Percentiles rank a stretch among this genome's conserved stretches.
These are phyloP conservation scores for Akanthomyces muscarius DNA, from an alignment of 2,329 filamentous ascomycete genomes.

Conservation along the genomic window DNA sequence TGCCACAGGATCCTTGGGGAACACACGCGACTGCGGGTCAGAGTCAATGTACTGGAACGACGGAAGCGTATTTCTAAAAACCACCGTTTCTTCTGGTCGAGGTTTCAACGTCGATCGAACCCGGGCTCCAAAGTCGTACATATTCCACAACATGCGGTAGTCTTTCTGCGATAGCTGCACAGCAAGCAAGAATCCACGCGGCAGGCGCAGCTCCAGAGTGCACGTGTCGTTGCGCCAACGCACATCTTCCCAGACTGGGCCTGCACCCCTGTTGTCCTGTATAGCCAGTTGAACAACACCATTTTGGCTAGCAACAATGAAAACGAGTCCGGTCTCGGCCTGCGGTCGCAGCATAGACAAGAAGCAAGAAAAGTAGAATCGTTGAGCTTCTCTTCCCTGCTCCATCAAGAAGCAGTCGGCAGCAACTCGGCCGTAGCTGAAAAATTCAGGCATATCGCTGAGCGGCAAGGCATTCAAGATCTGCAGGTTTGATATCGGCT, in stretches of 20 bases:
- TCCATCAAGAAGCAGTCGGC: slow-evolving; percentile 73
- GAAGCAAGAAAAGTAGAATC: slow-evolving; percentile 67
- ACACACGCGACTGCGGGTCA: slow-evolving; percentile 62
- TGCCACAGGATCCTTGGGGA: slow-evolving; percentile 69
- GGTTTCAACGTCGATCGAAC: slow-evolving; percentile 68
- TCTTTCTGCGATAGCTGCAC: slow-evolving; percentile 72
- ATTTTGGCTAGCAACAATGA: slow-evolving; percentile 75
- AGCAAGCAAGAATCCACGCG: slow-evolving; percentile 69
- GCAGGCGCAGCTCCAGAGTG: slow-evolving; percentile 65
- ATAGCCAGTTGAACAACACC: slow-evolving; percentile 72
- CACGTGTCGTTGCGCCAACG: slow-evolving; percentile 68
- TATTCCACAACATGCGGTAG: slow-evolving; percentile 73
- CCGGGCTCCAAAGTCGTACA: slow-evolving; percentile 79
- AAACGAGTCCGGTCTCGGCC: slow-evolving; percentile 64
- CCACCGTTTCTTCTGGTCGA: slow-evolving; percentile 63
- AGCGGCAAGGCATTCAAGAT: slow-evolving; percentile 70
- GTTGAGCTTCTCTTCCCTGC: slow-evolving; percentile 62
- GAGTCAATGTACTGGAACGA: slow-evolving; percentile 80
- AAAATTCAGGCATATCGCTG: slow-evolving; percentile 67
- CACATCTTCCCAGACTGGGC: slow-evolving; percentile 77
- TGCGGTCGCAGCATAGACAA: slow-evolving; percentile 70
- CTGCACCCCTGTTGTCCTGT: slow-evolving; percentile 61
- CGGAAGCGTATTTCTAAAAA: slow-evolving; percentile 66
- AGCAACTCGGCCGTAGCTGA: slow-evolving; percentile 75
- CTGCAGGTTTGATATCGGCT: slow-evolving; percentile 43